Evolutionary conservation across 441 rosid genomes (phyloP).

Genomic region (Isatis lusitanica): DNA sequence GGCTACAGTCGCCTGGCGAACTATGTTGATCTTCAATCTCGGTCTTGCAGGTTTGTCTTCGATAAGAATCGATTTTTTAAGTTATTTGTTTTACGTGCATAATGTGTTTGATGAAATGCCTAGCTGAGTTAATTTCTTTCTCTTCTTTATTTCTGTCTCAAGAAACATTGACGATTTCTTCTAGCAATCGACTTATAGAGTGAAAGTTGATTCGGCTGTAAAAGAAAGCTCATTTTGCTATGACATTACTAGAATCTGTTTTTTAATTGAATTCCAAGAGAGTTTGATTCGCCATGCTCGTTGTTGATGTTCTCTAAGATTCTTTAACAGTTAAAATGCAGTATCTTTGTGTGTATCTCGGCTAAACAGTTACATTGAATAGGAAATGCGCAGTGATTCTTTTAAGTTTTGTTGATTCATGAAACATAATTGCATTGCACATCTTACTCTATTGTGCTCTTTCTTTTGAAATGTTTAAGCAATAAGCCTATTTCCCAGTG

Average conservation of each 20-base stretch:
- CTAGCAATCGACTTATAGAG: not conserved
- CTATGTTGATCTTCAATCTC: slow-evolving; percentile 68
- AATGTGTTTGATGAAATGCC: slow-evolving; percentile 51
- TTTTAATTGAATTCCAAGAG: not conserved
- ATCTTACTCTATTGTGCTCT: not conserved
- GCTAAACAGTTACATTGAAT: not conserved
- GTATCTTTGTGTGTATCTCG: not conserved
- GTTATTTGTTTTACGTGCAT: slow-evolving; percentile 6
- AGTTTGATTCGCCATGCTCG: not conserved
- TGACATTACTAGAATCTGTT: slow-evolving; percentile 2
- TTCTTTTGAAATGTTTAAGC: not conserved
- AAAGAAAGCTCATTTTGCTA: not conserved
- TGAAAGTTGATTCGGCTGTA: not conserved
- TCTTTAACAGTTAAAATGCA: not conserved
- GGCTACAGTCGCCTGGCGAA: slow-evolving; percentile 62
- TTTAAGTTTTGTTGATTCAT: not conserved
- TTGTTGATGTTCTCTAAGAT: not conserved
- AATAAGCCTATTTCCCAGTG: not conserved
- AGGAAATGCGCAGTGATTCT: not conserved
- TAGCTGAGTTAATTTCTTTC: slow-evolving; percentile 5
- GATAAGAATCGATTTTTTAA: not conserved
- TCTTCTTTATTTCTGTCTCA: not conserved
- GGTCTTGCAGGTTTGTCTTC: slow-evolving; percentile 67
- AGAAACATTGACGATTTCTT: not conserved
- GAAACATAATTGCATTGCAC: slow-evolving; percentile 8